These are phyloP conservation scores for Sicyos baderoa DNA, from an alignment of 306 rosid genomes.

Conservation along the genomic window DNA sequence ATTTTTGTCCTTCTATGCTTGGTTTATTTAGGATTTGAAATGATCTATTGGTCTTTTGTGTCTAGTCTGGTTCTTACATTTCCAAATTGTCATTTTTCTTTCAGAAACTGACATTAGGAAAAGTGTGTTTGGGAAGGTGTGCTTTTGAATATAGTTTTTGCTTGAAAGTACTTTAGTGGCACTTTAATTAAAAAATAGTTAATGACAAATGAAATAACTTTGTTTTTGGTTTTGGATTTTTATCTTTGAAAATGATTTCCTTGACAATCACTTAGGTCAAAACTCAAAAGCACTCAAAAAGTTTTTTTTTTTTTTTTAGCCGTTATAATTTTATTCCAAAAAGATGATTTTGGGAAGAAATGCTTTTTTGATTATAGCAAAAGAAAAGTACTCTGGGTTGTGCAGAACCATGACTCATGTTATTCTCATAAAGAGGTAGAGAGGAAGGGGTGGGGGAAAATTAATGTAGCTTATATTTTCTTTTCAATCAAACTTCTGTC, in stretches of 20 bases:
- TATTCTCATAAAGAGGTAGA: too few relatives aligned
- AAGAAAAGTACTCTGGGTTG: too few relatives aligned
- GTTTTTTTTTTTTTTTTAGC: not conserved
- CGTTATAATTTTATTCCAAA: too few relatives aligned
- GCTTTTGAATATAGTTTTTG: not conserved
- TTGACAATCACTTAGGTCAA: not conserved
- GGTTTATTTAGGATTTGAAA: not conserved
- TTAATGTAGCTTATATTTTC: too few relatives aligned
- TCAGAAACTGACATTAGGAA: not conserved
- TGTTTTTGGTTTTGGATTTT: not conserved
- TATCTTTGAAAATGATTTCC: not conserved
- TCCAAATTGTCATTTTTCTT: not conserved
- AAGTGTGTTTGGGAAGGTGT: not conserved
- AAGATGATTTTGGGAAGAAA: too few relatives aligned
- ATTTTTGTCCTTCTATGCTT: not conserved
- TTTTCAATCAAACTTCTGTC: too few relatives aligned
- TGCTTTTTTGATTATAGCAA: too few relatives aligned
- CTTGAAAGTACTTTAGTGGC: not conserved
- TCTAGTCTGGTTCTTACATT: constrained; percentile 1
- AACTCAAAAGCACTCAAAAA: not conserved
- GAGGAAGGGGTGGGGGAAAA: too few relatives aligned
- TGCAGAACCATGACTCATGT: too few relatives aligned
- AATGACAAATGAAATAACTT: not conserved
- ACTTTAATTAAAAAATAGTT: not conserved
- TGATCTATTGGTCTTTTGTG: constrained; percentile 2